Conservation (phyloP, 2,329 filamentous ascomycete genomes). For the Neobulgaria alba region DNA sequence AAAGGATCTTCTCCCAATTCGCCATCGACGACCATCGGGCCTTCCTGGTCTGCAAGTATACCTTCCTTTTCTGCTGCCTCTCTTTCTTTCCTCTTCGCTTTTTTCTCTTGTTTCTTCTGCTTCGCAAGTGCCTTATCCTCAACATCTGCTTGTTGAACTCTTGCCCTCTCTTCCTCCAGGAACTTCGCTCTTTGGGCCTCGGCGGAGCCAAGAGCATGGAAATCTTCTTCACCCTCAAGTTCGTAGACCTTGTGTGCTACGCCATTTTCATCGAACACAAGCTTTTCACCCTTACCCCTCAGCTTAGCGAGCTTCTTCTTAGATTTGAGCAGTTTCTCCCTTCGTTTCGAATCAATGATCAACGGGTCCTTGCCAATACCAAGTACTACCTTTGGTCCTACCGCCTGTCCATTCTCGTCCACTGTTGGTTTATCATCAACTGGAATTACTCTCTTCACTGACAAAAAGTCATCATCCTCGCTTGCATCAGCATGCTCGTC, state of each 20-base stretch:
- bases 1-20: slow-evolving; percentile 46
- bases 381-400: slow-evolving; percentile 50
- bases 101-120: slow-evolving; percentile 70
- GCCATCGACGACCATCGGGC: slow-evolving; percentile 25
- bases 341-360: slow-evolving; percentile 86
- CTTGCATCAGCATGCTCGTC: slow-evolving; percentile 43
- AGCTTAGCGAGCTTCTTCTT: slow-evolving; percentile 92
- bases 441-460: slow-evolving; percentile 79
- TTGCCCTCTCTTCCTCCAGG: slow-evolving; percentile 63
- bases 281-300: slow-evolving; percentile 75
- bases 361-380: slow-evolving; percentile 63
- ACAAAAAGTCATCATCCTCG: slow-evolving; percentile 75
- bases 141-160: slow-evolving; percentile 66
- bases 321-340: slow-evolving; percentile 87
- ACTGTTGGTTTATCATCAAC: slow-evolving; percentile 37
- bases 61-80: slow-evolving; percentile 45
- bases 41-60: slow-evolving; percentile 19
- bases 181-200: slow-evolving; percentile 71
- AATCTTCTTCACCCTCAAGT: slow-evolving; percentile 76
- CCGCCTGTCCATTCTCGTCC: slow-evolving; percentile 37
- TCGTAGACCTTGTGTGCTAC: slow-evolving; percentile 79
- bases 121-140: slow-evolving; percentile 75
- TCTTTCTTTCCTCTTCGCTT: slow-evolving; percentile 61
- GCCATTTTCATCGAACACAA: slow-evolving; percentile 90
- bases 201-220: slow-evolving; percentile 64